These are phyloP conservation scores for Solanum etuberosum DNA, from an alignment of 257 asterid genomes.

Conservation along the genomic window DNA sequence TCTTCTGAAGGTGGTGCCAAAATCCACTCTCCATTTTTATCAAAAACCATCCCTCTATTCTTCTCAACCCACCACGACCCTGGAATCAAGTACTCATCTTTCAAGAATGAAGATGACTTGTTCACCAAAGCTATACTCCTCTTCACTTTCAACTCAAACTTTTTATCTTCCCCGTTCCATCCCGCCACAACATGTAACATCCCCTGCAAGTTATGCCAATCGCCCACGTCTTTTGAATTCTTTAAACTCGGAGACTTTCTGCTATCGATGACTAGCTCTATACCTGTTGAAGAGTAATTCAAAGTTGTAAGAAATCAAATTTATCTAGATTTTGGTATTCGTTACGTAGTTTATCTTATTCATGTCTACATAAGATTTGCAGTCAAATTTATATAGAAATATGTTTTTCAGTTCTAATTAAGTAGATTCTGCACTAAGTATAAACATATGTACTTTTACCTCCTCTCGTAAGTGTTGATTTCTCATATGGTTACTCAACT, in stretches of 20 bases:
- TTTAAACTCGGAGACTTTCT: conserved; percentile 64
- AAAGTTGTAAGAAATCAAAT: not conserved
- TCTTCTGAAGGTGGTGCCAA: conserved; percentile 49
- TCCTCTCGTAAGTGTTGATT: not conserved
- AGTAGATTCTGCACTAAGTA: not conserved
- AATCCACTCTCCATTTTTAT: conserved; percentile 58
- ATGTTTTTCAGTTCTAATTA: not conserved
- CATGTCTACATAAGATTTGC: not conserved
- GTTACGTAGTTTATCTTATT: not conserved
- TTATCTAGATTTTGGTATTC: not conserved
- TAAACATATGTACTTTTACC: not conserved
- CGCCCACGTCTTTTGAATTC: conserved; percentile 41
- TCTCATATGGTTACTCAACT: not conserved
- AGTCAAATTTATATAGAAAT: not conserved
- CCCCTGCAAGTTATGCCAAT: conserved; percentile 89
- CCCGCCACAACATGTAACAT: conserved; percentile 78
- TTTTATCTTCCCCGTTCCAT: conserved; percentile 57
- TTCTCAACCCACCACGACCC: conserved; percentile 94
- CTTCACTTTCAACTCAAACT: conserved; percentile 50
- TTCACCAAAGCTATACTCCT: conserved; percentile 75
- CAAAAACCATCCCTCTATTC: conserved; percentile 56
- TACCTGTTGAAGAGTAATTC: conserved; percentile 12
- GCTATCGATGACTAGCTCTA: conserved; percentile 36
- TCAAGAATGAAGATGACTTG: conserved; percentile 52
- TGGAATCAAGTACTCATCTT: conserved; percentile 70